Evolutionary conservation across 306 rosid genomes (phyloP), one percentile per base, ranked within the genome.

Genomic region (Biancaea sappan): DNA sequence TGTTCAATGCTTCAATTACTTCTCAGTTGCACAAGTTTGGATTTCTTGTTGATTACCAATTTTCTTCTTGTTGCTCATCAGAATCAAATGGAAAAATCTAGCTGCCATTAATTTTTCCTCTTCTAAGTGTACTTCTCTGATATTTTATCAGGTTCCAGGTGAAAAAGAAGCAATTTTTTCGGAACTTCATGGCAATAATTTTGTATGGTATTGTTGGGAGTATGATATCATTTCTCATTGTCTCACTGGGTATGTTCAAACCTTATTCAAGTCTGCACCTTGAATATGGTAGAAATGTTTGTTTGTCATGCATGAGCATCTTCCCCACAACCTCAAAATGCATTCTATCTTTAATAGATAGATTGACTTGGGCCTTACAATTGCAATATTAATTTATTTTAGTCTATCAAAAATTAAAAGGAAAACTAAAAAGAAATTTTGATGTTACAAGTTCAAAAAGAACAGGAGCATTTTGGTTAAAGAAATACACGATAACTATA

Each of bases 131-230:
- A 19, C 78, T 25, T 35, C 70, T 21, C 43, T 31, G 19, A 7
- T 50, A 19, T 19, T 67, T 22, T 58, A 70, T 40, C 84, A 87
- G 95, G 46, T 87, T 89, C 66, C 90, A 87, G 83, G 90, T 89
- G 87, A 89, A 87, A 78, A 87, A 81, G 88, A 89, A 87, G 85
- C 90, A 85, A 41, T 89, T 89, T 57, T 89, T 89, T 50, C 72
- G 81, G 38, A 89, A 89, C 83, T 89, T 87, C 24, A 51, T 77
- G 60, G 79, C 83, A 79, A 89, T 89, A 58, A 35, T 50, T 29
- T 73, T 84, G 86, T 87, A 81, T 77, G 95, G 95, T 73, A 87
- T 83, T 75, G 18, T 85, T 76, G 92, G 95, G 35, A 79, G 75
- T 78, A 75, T 85, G 28, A 82, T 85, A 50, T 89, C 92, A 0